A percentile compares a stretch with the other conserved stretches of the same genome.
These are phyloP conservation scores for Benincasa hispida DNA, from an alignment of 306 rosid genomes.

Conservation along the genomic window DNA sequence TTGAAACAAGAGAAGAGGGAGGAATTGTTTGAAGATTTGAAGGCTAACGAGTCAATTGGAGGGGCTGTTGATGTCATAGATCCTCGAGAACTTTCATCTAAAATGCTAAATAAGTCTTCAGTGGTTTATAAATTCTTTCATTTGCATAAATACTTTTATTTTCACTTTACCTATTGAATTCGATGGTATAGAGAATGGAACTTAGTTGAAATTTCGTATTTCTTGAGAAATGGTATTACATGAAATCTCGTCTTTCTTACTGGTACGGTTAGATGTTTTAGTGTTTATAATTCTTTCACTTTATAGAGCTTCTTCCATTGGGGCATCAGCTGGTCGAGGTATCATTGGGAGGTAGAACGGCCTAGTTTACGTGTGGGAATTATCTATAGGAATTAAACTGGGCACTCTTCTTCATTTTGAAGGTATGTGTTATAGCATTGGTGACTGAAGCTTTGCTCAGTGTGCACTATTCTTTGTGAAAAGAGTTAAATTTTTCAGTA, in stretches of 20 bases:
- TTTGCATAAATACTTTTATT: not conserved
- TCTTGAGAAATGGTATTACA: not conserved
- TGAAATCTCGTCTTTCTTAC: too few species aligned
- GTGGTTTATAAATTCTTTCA: not conserved
- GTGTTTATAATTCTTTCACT: too few species aligned
- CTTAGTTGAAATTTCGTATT: not conserved
- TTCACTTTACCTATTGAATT: not conserved
- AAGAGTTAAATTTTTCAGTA: too few species aligned
- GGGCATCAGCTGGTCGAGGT: too few species aligned
- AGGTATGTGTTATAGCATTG: too few species aligned
- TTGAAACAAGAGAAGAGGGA: slow-evolving; percentile 92
- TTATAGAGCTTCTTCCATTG: not conserved
- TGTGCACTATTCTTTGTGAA: too few species aligned
- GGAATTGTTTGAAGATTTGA: slow-evolving; percentile 57
- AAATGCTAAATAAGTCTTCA: slow-evolving; percentile 64
- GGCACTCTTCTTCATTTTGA: too few species aligned
- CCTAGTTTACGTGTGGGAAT: too few species aligned
- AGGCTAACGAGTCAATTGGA: slow-evolving; percentile 57
- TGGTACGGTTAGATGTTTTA: too few species aligned
- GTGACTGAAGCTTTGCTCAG: too few species aligned
- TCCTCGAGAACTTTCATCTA: slow-evolving; percentile 72
- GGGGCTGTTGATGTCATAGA: slow-evolving; percentile 88
- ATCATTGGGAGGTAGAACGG: too few species aligned
- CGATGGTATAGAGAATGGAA: not conserved
- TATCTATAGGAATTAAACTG: too few species aligned